A percentile compares a stretch with the other conserved stretches of the same genome.
Evolutionary conservation across 352 stramenopile genomes (phyloP).

Genomic region (Phytophthora megakarya): DNA sequence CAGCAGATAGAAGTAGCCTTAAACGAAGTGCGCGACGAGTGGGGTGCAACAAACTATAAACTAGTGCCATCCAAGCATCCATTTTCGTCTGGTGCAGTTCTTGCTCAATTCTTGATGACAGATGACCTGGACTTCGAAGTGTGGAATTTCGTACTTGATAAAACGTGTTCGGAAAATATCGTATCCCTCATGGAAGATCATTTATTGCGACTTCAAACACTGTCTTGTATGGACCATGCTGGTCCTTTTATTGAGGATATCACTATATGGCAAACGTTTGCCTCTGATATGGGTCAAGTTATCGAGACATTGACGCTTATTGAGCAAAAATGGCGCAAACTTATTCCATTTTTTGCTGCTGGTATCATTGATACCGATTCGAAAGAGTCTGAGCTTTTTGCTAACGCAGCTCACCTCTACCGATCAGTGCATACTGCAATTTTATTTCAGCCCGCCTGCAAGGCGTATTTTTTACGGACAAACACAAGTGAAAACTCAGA

Average conservation of each 20-base stretch:
- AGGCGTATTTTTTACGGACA: slow-evolving; percentile 34
- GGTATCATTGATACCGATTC: slow-evolving; percentile 52
- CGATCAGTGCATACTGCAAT: slow-evolving; percentile 33
- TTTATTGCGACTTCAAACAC: slow-evolving; percentile 49
- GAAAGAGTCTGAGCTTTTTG: slow-evolving; percentile 52
- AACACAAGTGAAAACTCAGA: not conserved
- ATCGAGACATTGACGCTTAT: slow-evolving; percentile 46
- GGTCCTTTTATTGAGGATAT: slow-evolving; percentile 54
- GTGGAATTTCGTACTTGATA: slow-evolving; percentile 36
- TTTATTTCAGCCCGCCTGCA: slow-evolving; percentile 38
- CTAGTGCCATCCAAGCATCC: slow-evolving; percentile 43
- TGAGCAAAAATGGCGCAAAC: slow-evolving; percentile 53
- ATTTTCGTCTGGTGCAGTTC: slow-evolving; percentile 5
- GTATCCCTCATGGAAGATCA: slow-evolving; percentile 67
- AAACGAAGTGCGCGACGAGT: slow-evolving; percentile 52
- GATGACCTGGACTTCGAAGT: not conserved
- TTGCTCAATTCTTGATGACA: slow-evolving; percentile 6
- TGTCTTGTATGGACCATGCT: slow-evolving; percentile 54
- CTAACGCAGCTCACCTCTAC: slow-evolving; percentile 48
- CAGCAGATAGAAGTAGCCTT: slow-evolving; percentile 65
- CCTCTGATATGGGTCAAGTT: slow-evolving; percentile 42
- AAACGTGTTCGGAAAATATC: slow-evolving; percentile 48
- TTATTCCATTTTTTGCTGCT: slow-evolving; percentile 57
- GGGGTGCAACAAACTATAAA: slow-evolving; percentile 45
- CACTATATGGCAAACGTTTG: slow-evolving; percentile 52